These are phyloP conservation scores for Sordaria brevicollis DNA, from an alignment of 495 filamentous ascomycete species.

Conservation along the genomic window DNA sequence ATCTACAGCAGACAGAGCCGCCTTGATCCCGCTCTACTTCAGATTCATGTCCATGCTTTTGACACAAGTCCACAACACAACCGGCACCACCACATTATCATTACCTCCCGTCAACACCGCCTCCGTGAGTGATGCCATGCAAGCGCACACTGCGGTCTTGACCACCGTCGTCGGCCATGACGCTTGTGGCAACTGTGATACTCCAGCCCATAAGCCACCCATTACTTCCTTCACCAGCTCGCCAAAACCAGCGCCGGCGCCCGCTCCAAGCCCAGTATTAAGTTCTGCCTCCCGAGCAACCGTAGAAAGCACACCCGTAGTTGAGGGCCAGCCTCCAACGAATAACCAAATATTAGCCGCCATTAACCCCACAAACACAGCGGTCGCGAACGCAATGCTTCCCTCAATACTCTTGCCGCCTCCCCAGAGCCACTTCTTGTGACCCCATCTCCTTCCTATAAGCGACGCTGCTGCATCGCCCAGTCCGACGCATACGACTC, in stretches of 20 bases:
- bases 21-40: not conserved
- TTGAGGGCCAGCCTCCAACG: constrained; percentile 56
- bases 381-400: constrained; percentile 70
- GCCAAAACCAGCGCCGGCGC: constrained; percentile 2
- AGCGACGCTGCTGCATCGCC: constrained; percentile 93
- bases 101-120: constrained; percentile 94
- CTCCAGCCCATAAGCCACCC: not conserved
- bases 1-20: not conserved
- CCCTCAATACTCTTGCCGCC: constrained; percentile 94
- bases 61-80: constrained; percentile 85
- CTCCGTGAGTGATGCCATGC: constrained; percentile 81
- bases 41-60: constrained; percentile 53
- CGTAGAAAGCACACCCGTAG: not conserved
- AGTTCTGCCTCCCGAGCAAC: constrained; percentile 11
- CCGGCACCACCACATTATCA: constrained; percentile 97
- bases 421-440: constrained; percentile 89
- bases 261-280: constrained; percentile 4
- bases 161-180: constrained; percentile 34
- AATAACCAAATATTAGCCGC: constrained; percentile 66
- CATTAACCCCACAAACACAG: constrained; percentile 65
- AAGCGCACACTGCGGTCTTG: constrained; percentile 60
- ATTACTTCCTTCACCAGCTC: constrained; percentile 5
- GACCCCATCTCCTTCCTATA: constrained; percentile 78
- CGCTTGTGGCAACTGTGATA: not conserved
- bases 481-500: constrained; percentile 88